Conservation (phyloP, 148 eudicot species). For the Mesembryanthemum crystallinum region DNA sequence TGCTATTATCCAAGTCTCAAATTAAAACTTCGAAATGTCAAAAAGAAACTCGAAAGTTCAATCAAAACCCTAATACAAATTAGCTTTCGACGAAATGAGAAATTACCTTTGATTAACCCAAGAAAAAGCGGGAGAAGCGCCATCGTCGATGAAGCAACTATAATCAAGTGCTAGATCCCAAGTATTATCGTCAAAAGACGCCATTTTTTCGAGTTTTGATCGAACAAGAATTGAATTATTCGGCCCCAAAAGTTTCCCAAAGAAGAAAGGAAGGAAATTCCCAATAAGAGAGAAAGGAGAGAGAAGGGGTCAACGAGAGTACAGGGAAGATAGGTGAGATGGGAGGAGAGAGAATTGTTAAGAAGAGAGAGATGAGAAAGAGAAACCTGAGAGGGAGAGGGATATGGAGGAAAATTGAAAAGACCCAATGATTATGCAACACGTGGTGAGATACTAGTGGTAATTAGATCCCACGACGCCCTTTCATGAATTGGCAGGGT, state of each 20-base stretch:
- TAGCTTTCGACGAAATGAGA: background rate
- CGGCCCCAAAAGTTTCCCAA: background rate
- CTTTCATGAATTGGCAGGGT: background rate
- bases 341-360: too few relatives aligned
- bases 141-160: slow-evolving; percentile 45
- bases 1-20: background rate
- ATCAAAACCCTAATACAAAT: background rate
- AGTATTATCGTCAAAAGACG: slow-evolving; percentile 41
- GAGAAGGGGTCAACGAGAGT: slow-evolving; percentile 8
- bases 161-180: slow-evolving; percentile 53
- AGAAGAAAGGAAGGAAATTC: background rate
- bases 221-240: background rate
- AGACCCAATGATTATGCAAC: background rate
- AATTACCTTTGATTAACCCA: slow-evolving; percentile 49
- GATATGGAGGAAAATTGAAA: background rate
- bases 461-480: background rate
- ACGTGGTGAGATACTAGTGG: slow-evolving; percentile 13
- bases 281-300: background rate
- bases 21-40: background rate
- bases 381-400: background rate
- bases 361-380: background rate
- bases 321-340: too few relatives aligned
- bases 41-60: too few relatives aligned
- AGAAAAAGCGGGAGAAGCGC: slow-evolving; percentile 44
- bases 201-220: slow-evolving; percentile 31